These are phyloP conservation scores for Hypholoma sublateritium DNA, from an alignment of 768 basidiomycete species.

Conservation along the genomic window DNA sequence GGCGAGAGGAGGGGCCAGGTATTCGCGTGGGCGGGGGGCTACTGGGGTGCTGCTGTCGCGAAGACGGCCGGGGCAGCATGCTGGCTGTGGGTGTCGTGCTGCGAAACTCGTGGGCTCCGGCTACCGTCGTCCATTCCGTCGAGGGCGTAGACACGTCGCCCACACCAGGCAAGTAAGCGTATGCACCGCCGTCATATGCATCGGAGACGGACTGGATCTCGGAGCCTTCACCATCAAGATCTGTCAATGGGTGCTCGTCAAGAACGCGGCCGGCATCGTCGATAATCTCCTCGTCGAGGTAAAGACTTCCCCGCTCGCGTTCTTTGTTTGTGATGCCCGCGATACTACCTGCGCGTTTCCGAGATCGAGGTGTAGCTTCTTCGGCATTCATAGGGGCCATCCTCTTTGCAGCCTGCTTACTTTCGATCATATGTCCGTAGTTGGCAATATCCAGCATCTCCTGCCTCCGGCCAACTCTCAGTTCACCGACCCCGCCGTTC, in stretches of 20 bases:
- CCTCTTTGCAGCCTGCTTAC: conserved; percentile 28
- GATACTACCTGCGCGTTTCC: conserved; percentile 69
- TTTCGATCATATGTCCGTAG: conserved; percentile 64
- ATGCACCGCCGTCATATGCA: conserved; percentile 22
- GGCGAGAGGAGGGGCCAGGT: conserved; percentile 39
- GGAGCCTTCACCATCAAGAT: conserved; percentile 60
- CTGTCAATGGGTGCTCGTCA: conserved; percentile 76
- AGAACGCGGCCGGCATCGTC: conserved; percentile 54
- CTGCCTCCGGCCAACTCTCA: conserved; percentile 68
- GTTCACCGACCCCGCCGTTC: conserved; percentile 87
- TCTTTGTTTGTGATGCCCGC: conserved; percentile 52
- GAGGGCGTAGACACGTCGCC: conserved; percentile 20
- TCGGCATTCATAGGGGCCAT: conserved; percentile 22
- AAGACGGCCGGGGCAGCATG: conserved; percentile 29
- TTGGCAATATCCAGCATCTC: conserved; percentile 91
- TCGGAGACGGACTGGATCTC: conserved; percentile 38
- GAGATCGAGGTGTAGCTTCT: conserved; percentile 28
- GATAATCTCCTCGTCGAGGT: conserved; percentile 60
- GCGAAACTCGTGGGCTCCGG: conserved; percentile 28
- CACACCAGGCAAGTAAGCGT: conserved; percentile 27
- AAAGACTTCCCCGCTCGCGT: conserved; percentile 62
- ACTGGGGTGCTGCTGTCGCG: conserved; percentile 24
- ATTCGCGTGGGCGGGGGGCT: conserved; percentile 37
- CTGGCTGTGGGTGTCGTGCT: conserved; percentile 44
- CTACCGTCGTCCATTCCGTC: conserved; percentile 19